Conservation (phyloP, 208 protist species). For the Trichomonas vaginalis region DNA sequence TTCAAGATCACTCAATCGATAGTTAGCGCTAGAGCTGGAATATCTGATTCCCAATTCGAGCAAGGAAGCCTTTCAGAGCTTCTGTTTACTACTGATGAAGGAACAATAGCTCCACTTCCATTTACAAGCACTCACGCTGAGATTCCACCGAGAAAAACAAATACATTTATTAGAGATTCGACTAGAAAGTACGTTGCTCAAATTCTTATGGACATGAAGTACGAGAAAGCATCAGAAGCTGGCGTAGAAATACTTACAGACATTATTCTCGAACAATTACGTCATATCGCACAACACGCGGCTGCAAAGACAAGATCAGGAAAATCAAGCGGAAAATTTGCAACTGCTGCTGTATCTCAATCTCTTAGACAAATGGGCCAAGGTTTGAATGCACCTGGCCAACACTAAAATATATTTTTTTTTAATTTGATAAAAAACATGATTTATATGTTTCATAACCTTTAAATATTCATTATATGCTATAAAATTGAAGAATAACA, state of each 20-base stretch:
- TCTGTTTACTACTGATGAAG: neutral
- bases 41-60: neutral
- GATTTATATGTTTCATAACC: too few species aligned
- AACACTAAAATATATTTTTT: neutral
- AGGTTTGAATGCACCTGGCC: neutral
- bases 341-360: neutral
- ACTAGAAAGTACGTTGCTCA: neutral
- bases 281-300: neutral
- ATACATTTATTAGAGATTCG: neutral
- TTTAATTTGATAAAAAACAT: too few species aligned
- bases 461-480: too few species aligned
- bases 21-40: neutral
- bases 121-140: neutral
- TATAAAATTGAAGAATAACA: too few species aligned
- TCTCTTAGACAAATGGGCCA: neutral
- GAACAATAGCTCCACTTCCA: neutral
- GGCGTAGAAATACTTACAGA: neutral
- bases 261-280: neutral
- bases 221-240: neutral
- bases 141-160: neutral
- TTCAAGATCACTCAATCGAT: neutral
- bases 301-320: neutral
- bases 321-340: neutral
- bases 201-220: neutral
- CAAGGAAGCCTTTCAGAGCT: neutral